Base-by-base conservation (phyloP, 345 rosid genomes). In the Brassica carinata region DNA sequence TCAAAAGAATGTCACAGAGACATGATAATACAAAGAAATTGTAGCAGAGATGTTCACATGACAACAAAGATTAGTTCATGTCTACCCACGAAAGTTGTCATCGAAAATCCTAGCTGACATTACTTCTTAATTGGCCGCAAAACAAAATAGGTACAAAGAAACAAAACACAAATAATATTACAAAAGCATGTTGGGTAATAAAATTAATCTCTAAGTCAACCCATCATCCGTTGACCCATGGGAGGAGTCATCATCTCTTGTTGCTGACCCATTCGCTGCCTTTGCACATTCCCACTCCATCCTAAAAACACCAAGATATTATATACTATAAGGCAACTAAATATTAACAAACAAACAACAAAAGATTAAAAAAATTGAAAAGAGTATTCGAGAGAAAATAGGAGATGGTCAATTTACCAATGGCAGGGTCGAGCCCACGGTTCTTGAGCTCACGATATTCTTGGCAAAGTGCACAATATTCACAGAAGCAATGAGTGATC, bases 361-460 rank as follows among this genome's bases (percentile, higher is more conserved):
- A 23, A 23, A 53, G 58, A 29, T 13, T 23, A 11, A 55, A 55
- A 53, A 3, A 6, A 53, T 53, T 53, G 10, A 27, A 1, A 36
- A 17, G 51, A 66, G 2, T 17, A 34, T 3, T 9, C 10, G 8
- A 34, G 8, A 36, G 51, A 36, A 53, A 17, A 17, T 17, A 19
- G 18, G 64, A 71, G 17, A 0, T 9, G 10, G 29, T 26, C 13
- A 5, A 1, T 55, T 53, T 67, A 90, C 90, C 91, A 17, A 86
- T 53, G 34, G 88, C 76, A 71, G 91, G 89, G 51, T 89, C 82
- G 14, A 76, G 77, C 0, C 90, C 89, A 9, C 85, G 89, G 27
- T 65, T 80, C 15, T 77, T 82, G 73, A 90, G 91, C 9, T 89
- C 92, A 38, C 92, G 84, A 59, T 85, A 85, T 72, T 87, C 94